These are phyloP conservation scores for Mitragyna speciosa DNA, from an alignment of 257 asterid genomes.

Conservation along the genomic window DNA sequence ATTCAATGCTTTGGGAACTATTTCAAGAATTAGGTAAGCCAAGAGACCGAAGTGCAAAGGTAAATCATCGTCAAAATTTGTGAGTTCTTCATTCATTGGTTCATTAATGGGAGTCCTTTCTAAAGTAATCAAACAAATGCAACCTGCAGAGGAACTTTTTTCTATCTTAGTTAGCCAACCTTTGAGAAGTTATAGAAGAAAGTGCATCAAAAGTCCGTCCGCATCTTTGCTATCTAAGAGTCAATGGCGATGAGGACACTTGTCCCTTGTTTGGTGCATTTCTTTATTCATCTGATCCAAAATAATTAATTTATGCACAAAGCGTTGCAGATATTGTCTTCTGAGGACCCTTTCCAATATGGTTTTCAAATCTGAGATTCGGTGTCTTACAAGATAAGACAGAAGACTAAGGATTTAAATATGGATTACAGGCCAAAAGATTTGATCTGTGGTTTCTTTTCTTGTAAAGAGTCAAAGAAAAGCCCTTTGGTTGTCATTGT, in stretches of 20 bases:
- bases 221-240: slow-evolving; percentile 36
- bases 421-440: neutral
- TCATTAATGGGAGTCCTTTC: neutral
- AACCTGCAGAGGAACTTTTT: slow-evolving; percentile 9
- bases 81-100: slow-evolving; percentile 4
- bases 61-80: neutral
- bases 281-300: slow-evolving; percentile 25
- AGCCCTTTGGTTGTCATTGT: neutral
- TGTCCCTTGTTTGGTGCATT: slow-evolving; percentile 35
- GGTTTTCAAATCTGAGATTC: slow-evolving; percentile 42
- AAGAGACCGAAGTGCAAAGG: neutral
- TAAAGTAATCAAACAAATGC: neutral
- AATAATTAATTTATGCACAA: slow-evolving; percentile 20
- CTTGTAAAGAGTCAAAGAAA: slow-evolving; percentile 20
- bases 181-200: slow-evolving; percentile 30
- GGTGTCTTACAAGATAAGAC: slow-evolving; percentile 50
- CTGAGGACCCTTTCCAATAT: slow-evolving; percentile 25
- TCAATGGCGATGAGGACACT: slow-evolving; percentile 54
- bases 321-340: slow-evolving; percentile 21
- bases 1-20: neutral
- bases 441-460: slow-evolving; percentile 8
- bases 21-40: slow-evolving; percentile 6
- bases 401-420: slow-evolving; percentile 27
- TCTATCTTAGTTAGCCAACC: slow-evolving; percentile 50
- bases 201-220: slow-evolving; percentile 42